Conservation (phyloP, 23 red algal genomes). For the Rhodosorus marinus region DNA sequence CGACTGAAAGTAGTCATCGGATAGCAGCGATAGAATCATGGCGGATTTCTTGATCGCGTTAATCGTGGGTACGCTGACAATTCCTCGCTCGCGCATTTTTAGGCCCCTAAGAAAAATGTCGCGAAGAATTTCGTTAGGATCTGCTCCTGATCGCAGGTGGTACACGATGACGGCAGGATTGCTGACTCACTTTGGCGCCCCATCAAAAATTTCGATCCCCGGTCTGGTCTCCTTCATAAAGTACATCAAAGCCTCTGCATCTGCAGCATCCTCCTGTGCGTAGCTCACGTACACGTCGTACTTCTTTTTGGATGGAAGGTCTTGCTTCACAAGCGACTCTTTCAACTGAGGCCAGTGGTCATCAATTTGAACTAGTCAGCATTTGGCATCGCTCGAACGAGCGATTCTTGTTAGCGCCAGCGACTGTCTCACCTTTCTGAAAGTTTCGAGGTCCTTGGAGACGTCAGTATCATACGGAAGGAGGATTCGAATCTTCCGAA, state of each 20-base stretch:
- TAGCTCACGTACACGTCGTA: slow-evolving; percentile 63
- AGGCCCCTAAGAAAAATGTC: no score
- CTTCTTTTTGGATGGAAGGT: slow-evolving; percentile 6
- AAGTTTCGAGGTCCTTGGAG: slow-evolving; percentile 63
- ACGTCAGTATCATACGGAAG: slow-evolving; percentile 75
- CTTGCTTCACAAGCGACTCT: neutral
- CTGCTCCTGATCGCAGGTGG: no score
- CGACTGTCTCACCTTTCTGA: slow-evolving; percentile 11
- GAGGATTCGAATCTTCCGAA: slow-evolving; percentile 63
- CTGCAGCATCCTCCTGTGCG: slow-evolving; percentile 37
- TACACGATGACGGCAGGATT: no score
- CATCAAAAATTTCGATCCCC: slow-evolving; percentile 26
- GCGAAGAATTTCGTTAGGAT: no score
- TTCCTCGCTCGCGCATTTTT: slow-evolving; percentile 51
- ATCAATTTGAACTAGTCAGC: no score
- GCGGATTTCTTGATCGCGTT: slow-evolving; percentile 43
- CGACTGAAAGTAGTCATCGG: slow-evolving; percentile 71
- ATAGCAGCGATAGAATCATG: slow-evolving; percentile 44
- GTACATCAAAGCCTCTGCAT: slow-evolving; percentile 39
- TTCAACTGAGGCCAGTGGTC: no score
- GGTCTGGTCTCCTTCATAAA: slow-evolving; percentile 49
- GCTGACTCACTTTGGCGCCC: slow-evolving; percentile 30
- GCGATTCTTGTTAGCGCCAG: no score
- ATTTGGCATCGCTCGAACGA: no score
- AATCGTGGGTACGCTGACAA: slow-evolving; percentile 50